These are phyloP conservation scores for Epichloe gansuensis DNA, from an alignment of 2,329 filamentous ascomycete genomes.

Conservation along the genomic window DNA sequence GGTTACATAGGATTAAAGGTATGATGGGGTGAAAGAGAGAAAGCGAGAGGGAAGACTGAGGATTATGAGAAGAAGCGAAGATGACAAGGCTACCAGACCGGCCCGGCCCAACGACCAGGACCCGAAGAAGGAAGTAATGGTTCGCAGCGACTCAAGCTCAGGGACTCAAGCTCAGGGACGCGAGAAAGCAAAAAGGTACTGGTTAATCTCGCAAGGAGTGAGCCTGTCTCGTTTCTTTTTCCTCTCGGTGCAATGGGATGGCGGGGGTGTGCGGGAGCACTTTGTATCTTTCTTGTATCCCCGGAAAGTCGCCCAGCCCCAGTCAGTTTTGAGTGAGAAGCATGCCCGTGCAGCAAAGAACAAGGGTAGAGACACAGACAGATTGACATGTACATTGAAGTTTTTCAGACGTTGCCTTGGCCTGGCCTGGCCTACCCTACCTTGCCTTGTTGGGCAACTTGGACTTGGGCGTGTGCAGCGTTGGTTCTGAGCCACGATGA, in stretches of 20 bases:
- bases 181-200: not conserved
- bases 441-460: not conserved
- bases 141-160: not conserved
- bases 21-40: not conserved
- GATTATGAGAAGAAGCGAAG: slow-evolving; percentile 1
- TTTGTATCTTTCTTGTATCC: not conserved
- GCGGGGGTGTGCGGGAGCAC: slow-evolving; percentile 5
- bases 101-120: not conserved
- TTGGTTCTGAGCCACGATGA: slow-evolving; percentile 6
- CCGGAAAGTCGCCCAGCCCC: not conserved
- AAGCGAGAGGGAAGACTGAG: not conserved
- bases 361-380: not conserved
- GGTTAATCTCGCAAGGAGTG: not conserved
- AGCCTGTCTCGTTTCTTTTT: slow-evolving; percentile 8
- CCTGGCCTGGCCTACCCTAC: not conserved
- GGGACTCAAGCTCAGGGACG: not conserved
- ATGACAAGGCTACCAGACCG: not conserved
- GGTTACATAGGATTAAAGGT: slow-evolving; percentile 3
- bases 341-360: not conserved
- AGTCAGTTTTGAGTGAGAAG: not conserved
- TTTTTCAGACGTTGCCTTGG: not conserved
- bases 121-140: not conserved
- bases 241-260: slow-evolving; percentile 5
- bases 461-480: not conserved
- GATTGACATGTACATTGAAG: not conserved